Conservation (phyloP, 306 rosid species). For the Sesbania bispinosa region DNA sequence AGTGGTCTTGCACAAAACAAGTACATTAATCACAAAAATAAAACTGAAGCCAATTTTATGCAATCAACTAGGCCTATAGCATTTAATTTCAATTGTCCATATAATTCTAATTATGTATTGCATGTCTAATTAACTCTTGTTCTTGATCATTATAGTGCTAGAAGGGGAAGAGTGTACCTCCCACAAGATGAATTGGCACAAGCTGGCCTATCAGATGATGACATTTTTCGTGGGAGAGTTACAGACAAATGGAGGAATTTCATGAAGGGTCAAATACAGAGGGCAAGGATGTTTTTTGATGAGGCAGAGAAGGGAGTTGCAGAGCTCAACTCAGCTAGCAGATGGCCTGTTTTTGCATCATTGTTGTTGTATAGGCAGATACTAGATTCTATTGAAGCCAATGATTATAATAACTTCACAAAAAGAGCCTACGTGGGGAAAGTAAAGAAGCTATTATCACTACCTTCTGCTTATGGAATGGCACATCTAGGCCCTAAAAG, state of each 20-base stretch:
- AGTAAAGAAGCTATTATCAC: conserved; percentile 61
- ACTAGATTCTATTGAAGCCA: conserved; percentile 89
- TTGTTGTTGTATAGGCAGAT: conserved; percentile 76
- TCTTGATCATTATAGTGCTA: conserved; percentile 47
- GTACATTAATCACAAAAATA: too few species aligned
- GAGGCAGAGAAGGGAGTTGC: conserved; percentile 87
- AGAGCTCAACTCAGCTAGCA: conserved; percentile 75
- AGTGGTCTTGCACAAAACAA: too few species aligned
- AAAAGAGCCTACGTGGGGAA: conserved; percentile 83
- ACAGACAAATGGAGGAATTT: conserved; percentile 85
- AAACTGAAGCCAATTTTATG: not conserved
- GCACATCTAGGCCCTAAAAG: conserved; percentile 56
- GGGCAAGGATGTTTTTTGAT: conserved; percentile 90
- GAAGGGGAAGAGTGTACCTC: conserved; percentile 93
- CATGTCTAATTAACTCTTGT: not conserved
- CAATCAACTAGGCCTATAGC: not conserved
- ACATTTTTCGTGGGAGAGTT: conserved; percentile 66
- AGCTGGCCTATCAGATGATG: conserved; percentile 84
- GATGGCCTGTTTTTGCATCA: conserved; percentile 97
- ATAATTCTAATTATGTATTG: not conserved
- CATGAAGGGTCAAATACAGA: conserved; percentile 84
- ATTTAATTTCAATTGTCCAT: not conserved
- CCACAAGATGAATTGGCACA: conserved; percentile 87
- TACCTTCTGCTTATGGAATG: conserved; percentile 73
- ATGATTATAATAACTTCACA: conserved; percentile 88